phyloP scores from a whole-genome alignment of 208 protist species.

The Acanthamoeba sp. region DNA sequence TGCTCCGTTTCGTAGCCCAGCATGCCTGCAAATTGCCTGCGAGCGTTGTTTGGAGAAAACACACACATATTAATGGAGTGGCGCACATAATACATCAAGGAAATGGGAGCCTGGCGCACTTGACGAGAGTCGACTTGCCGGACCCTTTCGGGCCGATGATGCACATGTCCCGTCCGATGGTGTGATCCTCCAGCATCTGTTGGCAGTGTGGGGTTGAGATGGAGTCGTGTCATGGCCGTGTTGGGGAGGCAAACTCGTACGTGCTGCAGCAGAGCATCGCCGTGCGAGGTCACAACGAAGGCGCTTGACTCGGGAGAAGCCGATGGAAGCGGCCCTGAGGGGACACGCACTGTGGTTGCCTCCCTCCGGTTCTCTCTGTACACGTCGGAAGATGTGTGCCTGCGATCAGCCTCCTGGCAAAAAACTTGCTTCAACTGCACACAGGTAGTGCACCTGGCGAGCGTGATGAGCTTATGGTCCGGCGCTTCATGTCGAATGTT shows the following conservation, averaged over 20 bases:
- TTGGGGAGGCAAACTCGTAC: not conserved
- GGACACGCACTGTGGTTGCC: not conserved
- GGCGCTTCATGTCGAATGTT: not conserved
- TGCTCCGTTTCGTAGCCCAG: constrained; percentile 72
- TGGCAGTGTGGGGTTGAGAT: not conserved
- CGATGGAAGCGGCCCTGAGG: not conserved
- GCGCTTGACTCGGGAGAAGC: not conserved
- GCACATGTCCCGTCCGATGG: constrained; percentile 90
- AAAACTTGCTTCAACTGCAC: no score
- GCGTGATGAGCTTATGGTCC: not conserved
- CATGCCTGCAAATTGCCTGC: constrained; percentile 25
- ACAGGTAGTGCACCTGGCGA: not conserved
- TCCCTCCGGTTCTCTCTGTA: not conserved
- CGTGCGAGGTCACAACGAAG: not conserved
- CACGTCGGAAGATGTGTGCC: not conserved
- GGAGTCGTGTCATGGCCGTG: no score
- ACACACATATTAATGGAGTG: constrained; percentile 87
- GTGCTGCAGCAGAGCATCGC: not conserved
- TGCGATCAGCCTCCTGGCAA: not conserved
- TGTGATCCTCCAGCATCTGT: constrained; percentile 83
- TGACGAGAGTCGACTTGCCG: constrained; percentile 93
- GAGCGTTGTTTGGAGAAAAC: constrained; percentile 45
- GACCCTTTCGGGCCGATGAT: constrained; percentile 92
- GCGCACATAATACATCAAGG: constrained; percentile 82
- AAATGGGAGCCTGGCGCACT: constrained; percentile 89